phyloP scores from a whole-genome alignment of 2,329 filamentous ascomycete species.

The Bipolaris oryzae region DNA sequence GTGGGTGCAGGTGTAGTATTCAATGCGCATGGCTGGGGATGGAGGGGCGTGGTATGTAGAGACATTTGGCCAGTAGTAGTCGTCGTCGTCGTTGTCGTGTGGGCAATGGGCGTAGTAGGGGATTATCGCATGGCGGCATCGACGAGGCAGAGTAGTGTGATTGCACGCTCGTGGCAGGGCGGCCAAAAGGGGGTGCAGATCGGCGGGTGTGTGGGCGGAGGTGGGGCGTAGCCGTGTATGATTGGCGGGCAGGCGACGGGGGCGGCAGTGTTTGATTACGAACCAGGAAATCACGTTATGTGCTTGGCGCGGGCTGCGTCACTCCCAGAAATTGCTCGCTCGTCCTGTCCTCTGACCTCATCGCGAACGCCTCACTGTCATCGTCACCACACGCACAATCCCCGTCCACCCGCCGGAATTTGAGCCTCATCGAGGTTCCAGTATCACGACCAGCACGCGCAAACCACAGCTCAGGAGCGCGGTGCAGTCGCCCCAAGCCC shows the following conservation, averaged over 20 bases:
- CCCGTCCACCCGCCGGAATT: constrained; percentile 29
- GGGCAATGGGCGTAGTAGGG: too few relatives aligned
- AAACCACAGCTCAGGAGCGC: constrained; percentile 12
- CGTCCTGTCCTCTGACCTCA: constrained; percentile 46
- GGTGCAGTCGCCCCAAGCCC: constrained; percentile 13
- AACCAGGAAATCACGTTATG: constrained; percentile 37
- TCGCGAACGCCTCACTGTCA: constrained; percentile 45
- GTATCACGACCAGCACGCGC: constrained; percentile 16
- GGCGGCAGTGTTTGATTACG: constrained; percentile 20
- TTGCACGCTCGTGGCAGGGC: constrained; percentile 25
- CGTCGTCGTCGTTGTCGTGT: too few relatives aligned
- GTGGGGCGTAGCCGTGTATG: constrained; percentile 8
- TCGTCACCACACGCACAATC: constrained; percentile 38
- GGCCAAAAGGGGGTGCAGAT: constrained; percentile 31
- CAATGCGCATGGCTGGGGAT: neutral
- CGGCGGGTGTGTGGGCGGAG: constrained; percentile 17
- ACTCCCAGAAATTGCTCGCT: constrained; percentile 42
- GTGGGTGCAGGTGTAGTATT: neutral
- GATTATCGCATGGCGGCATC: neutral
- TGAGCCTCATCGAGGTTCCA: constrained; percentile 36
- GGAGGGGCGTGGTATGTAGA: too few relatives aligned
- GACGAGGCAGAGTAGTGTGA: neutral
- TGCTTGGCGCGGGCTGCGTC: constrained; percentile 37
- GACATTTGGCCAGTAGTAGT: too few relatives aligned
- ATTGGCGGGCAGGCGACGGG: constrained; percentile 13